Evolutionary conservation across 2,329 filamentous ascomycete genomes (phyloP), one percentile per base, ranked within the genome.

Genomic region (Xylariaceae sp.): DNA sequence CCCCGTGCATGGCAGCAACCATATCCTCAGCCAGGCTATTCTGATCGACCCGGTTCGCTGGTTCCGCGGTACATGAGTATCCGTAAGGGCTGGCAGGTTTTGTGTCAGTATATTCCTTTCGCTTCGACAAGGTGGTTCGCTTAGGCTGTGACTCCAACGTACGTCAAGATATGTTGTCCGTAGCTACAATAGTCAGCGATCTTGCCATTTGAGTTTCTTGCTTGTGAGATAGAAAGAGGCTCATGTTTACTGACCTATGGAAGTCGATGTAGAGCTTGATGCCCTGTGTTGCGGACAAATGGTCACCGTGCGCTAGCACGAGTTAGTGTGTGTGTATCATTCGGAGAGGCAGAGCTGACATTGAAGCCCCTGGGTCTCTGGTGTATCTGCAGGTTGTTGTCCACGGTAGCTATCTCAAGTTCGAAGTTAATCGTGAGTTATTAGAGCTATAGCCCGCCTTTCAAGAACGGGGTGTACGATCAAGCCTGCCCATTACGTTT

Each of bases 301-400:
- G 63, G 48, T 75, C 70, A 30, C 78, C 68, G 45, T 76, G 74
- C 11, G 70, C 70, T 51, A 69, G 68, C 5, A 18, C 61, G 6
- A 58, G 55, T 14, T 39, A 38, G 35, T 30, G 17, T 45, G 31
- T 18, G 22, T 40, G 19, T 19, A 6, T 15, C 41, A 32, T 36
- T 11, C 6, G 17, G 35, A n/a, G 36, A 30, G 12, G n/a, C 36
- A 11, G 5, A 17, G 17, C 58, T 53, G 56, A 63, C 62, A 46
- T 49, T 60, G 58, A 39, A 64, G 59, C 41, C 67, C 74, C 49
- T 70, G 71, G 57, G 72, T 77, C 62, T 80, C 75, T 11, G 74
- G 70, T 6, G 75, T 73, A 54, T 77, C 72, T 19, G 73, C 72
- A 14, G 70, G 63, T 19, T 61, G 58, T 22, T 45, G 45, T 45